Base-by-base conservation (phyloP, 345 rosid genomes). In the Eutrema japonicum region DNA sequence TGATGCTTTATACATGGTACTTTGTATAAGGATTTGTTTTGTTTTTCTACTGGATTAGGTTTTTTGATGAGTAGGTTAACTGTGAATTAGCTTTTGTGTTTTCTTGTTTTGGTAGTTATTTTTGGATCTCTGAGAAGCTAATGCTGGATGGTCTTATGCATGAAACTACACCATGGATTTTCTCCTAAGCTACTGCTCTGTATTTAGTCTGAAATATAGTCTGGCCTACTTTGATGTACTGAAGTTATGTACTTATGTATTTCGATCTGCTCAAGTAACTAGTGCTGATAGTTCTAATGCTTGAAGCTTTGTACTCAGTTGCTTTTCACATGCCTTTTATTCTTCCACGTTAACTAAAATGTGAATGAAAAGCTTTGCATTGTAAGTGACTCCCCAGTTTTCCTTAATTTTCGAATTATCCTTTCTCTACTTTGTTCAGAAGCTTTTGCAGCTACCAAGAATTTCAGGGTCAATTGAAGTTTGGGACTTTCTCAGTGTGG, bases 401-500 rank as follows among this genome's bases (percentile, higher is more conserved):
- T 38, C 50, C 42, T 55, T 70, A 64, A 56, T 71, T 33, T 77
- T 35, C 43, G 22, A 40, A 40, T 64, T 48, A 40, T 57, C 55
- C 6, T 22, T 74, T 54, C 49, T 48, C 77, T 75, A 26, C 72
- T 62, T 61, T 83, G 71, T 59, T 69, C 94, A 92, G 99, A 85
- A 83, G 80, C 87, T 96, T 45, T 78, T 96, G 84, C 97, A 87
- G 81, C 88, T 86, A 80, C 98, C 96, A 61, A 89, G 83, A 69
- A 70, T 96, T 82, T 92, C 99, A 43, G 98, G 96, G 77, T 96
- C 98, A 10, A 86, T 96, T 79, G 99, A 96, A 79, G 98, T 96
- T 71, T 90, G 99, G 99, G 98, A 92, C 85, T 96, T 96, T 69
- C 86, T 96, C 66, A 90, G 93, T 56, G 91, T 96, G 68, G 99